Conservation (phyloP, 2,329 filamentous ascomycete genomes). For the Alternaria atra region DNA sequence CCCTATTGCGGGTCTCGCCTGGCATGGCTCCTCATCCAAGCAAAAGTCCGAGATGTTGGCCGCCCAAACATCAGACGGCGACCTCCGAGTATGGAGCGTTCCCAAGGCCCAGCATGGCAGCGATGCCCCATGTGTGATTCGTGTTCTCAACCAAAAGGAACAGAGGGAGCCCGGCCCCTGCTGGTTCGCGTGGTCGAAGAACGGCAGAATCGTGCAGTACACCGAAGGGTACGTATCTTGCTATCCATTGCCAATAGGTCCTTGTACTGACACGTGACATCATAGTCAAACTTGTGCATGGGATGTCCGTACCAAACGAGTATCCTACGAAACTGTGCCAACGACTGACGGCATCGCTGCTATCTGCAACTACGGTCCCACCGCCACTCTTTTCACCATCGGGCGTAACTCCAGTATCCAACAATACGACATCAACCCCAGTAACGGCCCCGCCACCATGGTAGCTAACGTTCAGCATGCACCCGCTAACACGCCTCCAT, state of each 20-base stretch:
- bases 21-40: slow-evolving; percentile 95
- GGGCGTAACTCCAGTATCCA: slow-evolving; percentile 89
- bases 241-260: slow-evolving; percentile 1
- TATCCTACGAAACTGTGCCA: slow-evolving; percentile 87
- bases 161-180: slow-evolving; percentile 78
- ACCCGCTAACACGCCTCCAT: slow-evolving; percentile 79
- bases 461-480: slow-evolving; percentile 89
- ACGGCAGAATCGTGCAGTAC: slow-evolving; percentile 92
- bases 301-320: slow-evolving; percentile 98
- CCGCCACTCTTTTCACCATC: slow-evolving; percentile 90
- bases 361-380: slow-evolving; percentile 87
- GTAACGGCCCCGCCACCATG: slow-evolving; percentile 69
- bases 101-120: slow-evolving; percentile 76
- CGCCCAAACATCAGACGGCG: slow-evolving; percentile 88
- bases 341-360: slow-evolving; percentile 83
- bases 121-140: slow-evolving; percentile 85
- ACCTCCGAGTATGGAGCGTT: slow-evolving; percentile 95
- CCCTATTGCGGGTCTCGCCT: slow-evolving; percentile 84
- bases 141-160: slow-evolving; percentile 83
- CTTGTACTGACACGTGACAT: slow-evolving; percentile 32
- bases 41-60: slow-evolving; percentile 99
- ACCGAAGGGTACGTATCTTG: slow-evolving; percentile 78
- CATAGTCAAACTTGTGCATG: slow-evolving; percentile 84
- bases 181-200: slow-evolving; percentile 99
- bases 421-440: slow-evolving; percentile 90